phyloP scores from a whole-genome alignment of 2,329 filamentous ascomycete genomes.

The Hypoxylon sp. region DNA sequence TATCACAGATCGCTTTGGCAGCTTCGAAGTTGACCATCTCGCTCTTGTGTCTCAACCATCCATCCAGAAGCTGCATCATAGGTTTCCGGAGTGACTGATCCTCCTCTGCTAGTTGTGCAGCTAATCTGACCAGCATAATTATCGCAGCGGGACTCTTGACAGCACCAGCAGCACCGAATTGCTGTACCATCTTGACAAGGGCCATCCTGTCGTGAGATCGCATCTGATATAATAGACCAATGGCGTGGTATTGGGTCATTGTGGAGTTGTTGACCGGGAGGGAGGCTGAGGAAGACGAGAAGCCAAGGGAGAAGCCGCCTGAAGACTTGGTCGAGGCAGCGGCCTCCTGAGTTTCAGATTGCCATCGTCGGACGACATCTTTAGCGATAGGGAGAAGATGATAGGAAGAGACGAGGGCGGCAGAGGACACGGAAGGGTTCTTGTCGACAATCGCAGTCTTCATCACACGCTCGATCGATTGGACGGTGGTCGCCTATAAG shows the following conservation, averaged over 20 bases:
- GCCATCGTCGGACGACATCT: constrained; percentile 96
- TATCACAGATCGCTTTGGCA: constrained; percentile 95
- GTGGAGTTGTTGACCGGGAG: constrained; percentile 90
- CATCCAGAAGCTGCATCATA: constrained; percentile 96
- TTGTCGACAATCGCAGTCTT: constrained; percentile 99
- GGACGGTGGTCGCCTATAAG: constrained; percentile 84
- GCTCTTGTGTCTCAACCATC: constrained; percentile 97
- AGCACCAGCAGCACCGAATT: constrained; percentile 89
- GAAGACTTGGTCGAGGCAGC: constrained; percentile 89
- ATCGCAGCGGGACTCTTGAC: constrained; percentile 95
- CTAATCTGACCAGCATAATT: constrained; percentile 90
- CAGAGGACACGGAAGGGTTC: constrained; percentile 95
- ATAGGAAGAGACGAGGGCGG: constrained; percentile 95
- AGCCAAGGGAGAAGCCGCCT: constrained; percentile 88
- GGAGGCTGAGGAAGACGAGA: constrained; percentile 79
- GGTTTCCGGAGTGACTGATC: constrained; percentile 88
- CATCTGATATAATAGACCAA: constrained; percentile 98
- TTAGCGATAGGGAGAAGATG: constrained; percentile 95
- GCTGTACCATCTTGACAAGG: constrained; percentile 99
- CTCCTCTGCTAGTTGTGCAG: constrained; percentile 93
- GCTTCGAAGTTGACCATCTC: constrained; percentile 99
- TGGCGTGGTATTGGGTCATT: constrained; percentile 98
- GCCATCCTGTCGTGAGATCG: constrained; percentile 97
- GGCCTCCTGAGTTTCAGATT: constrained; percentile 97
- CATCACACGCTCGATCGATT: constrained; percentile 97